Evolutionary conservation across 306 rosid species (phyloP).

Genomic region (Vicia sativa): DNA sequence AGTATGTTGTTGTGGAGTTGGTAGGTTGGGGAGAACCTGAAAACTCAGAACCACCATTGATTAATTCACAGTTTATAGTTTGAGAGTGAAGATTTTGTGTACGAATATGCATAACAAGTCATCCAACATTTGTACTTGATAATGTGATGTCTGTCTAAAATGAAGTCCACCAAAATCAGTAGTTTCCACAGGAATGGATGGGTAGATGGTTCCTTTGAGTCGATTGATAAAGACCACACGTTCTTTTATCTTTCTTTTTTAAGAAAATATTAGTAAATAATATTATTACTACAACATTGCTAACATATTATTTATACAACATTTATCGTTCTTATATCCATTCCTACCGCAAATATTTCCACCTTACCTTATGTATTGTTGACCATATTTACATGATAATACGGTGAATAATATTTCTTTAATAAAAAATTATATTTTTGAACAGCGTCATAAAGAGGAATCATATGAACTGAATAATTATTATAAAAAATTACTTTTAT

Average conservation of each 20-base stretch:
- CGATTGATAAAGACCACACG: not conserved
- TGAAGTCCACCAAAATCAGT: not conserved
- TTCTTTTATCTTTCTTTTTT: not conserved
- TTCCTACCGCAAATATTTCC: too few relatives aligned
- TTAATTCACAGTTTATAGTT: not conserved
- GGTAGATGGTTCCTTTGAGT: not conserved
- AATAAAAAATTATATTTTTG: too few relatives aligned
- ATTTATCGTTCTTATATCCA: too few relatives aligned
- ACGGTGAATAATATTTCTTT: too few relatives aligned
- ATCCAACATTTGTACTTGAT: not conserved
- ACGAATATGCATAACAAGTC: not conserved
- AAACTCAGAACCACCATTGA: constrained; percentile 21
- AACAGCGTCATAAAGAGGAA: too few relatives aligned
- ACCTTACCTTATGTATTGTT: too few relatives aligned
- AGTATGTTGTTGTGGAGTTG: constrained; percentile 18
- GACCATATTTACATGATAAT: too few relatives aligned
- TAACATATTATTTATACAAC: too few relatives aligned
- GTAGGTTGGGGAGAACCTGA: constrained; percentile 42
- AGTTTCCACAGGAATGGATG: not conserved
- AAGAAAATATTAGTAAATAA: too few relatives aligned
- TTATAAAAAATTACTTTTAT: too few relatives aligned
- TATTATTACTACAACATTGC: too few relatives aligned
- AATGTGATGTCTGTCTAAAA: not conserved
- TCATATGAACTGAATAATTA: too few relatives aligned
- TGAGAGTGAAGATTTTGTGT: not conserved